Percentiles rank a stretch among this genome's conserved stretches.
phyloP scores from a whole-genome alignment of 2,329 filamentous ascomycete species.

The Sporothrix sp. region DNA sequence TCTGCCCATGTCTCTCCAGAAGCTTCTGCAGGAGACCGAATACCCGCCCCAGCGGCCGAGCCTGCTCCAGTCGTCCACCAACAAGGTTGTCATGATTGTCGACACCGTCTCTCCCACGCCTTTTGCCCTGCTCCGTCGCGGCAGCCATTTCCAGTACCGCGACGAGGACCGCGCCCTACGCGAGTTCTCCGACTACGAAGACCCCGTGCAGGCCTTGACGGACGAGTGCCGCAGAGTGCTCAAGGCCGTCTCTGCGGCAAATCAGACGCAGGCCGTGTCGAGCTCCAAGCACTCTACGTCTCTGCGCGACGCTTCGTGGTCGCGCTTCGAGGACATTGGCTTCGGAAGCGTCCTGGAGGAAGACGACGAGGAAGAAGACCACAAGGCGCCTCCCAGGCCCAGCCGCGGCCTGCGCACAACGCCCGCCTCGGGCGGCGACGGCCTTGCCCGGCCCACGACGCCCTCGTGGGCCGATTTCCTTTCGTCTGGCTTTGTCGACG shows the following conservation, averaged over 20 bases:
- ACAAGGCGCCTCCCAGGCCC: conserved; percentile 30
- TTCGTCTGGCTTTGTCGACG: conserved; percentile 82
- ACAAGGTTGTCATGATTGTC: conserved; percentile 93
- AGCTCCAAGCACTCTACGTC: conserved; percentile 62
- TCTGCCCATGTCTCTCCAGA: conserved; percentile 82
- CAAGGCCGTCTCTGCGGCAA: conserved; percentile 75
- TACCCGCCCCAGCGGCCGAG: conserved; percentile 77
- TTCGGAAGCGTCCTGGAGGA: conserved; percentile 71
- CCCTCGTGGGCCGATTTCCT: conserved; percentile 98
- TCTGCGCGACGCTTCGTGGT: conserved; percentile 84
- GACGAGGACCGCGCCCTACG: conserved; percentile 79
- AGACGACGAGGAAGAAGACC: conserved; percentile 54
- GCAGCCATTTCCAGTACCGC: conserved; percentile 91
- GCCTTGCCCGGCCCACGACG: conserved; percentile 74
- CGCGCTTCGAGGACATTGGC: conserved; percentile 88
- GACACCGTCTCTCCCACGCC: conserved; percentile 90
- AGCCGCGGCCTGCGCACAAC: conserved; percentile 45
- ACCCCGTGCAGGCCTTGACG: conserved; percentile 77
- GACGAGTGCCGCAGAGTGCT: conserved; percentile 91
- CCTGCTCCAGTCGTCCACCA: conserved; percentile 68
- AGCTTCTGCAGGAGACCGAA: conserved; percentile 82
- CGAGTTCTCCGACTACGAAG: conserved; percentile 78
- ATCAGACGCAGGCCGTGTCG: conserved; percentile 66
- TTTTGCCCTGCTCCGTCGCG: conserved; percentile 78
- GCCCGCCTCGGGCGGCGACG: conserved; percentile 56